These are phyloP conservation scores for Syncephalis plumigaleata DNA, from an alignment of 371 early-diverging fungal species.

Conservation along the genomic window DNA sequence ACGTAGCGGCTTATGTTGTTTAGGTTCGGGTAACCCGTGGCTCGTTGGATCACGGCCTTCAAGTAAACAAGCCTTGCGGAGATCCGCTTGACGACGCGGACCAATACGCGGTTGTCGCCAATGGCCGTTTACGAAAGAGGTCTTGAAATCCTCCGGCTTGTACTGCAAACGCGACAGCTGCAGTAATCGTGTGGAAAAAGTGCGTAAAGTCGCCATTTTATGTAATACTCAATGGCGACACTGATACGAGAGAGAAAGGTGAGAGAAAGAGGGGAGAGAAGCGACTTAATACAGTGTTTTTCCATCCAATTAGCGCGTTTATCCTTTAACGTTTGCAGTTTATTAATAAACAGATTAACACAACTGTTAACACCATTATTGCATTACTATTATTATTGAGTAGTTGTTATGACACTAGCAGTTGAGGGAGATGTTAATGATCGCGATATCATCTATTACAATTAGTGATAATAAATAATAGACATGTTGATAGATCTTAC, in stretches of 20 bases:
- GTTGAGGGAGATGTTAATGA: no score
- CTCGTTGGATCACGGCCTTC: slow-evolving; percentile 14
- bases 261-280: no score
- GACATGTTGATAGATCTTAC: no score
- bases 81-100: slow-evolving; percentile 20
- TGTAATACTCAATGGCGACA: background rate
- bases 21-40: slow-evolving; percentile 18
- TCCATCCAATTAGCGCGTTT: no score
- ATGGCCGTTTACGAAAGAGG: slow-evolving; percentile 13
- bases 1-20: slow-evolving; percentile 8
- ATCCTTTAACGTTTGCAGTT: no score
- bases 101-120: slow-evolving; percentile 19
- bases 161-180: background rate
- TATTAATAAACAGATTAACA: no score
- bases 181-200: background rate
- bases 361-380: no score
- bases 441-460: no score
- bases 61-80: slow-evolving; percentile 21
- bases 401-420: no score
- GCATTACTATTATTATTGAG: no score
- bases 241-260: background rate
- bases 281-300: no score
- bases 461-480: no score
- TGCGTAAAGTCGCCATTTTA: background rate
- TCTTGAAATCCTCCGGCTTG: background rate